Base-by-base conservation (phyloP, 768 basidiomycete genomes). In the Podaxis sp. region DNA sequence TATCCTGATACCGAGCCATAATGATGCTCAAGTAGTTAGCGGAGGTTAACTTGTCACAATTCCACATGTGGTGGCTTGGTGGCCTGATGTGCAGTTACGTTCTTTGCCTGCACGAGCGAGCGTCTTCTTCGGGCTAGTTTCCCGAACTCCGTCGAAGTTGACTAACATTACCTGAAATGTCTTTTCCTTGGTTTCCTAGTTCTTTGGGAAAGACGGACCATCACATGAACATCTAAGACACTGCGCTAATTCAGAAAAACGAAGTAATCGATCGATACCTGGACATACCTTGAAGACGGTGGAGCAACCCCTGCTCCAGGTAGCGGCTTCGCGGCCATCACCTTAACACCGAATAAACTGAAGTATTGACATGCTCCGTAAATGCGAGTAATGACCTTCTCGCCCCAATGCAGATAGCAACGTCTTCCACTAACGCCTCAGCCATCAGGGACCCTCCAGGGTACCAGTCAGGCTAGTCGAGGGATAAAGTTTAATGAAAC, bases 401-500 rank as follows among this genome's bases (percentile, higher is more conserved):
- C n/a, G 28, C 44, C 54, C 57, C n/a, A 38, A 59, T 49, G 46
- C 19, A 33, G 36, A 51, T 30, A 59, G 19, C 49, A 51, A 59
- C 30, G 19, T 59, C 48, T 44, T n/a, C 26, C 26, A 54, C 52
- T 39, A 39, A 56, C 11, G 54, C 22, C 22, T 56, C 36, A 59
- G 19, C 33, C 46, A 36, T 46, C 44, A 26, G 19, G 30, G 40
- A 12, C 44, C 36, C 42, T 46, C 57, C 57, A 57, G 57, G 57
- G 46, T 46, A 58, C 44, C 11, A 36, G 30, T 59, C 57, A 48
- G 19, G n/a, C 53, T 38, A 55, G n/a, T 22, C 53, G 13, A 24
- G 36, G 53, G 19, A 56, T 56, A 38, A 56, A 56, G 54, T 56
- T 56, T 40, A 56, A 51, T 38, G 12, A 60, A 52, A 58, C 13